These are phyloP conservation scores for Colletotrichum sp. DNA, from an alignment of 2,329 filamentous ascomycete genomes.

Conservation along the genomic window DNA sequence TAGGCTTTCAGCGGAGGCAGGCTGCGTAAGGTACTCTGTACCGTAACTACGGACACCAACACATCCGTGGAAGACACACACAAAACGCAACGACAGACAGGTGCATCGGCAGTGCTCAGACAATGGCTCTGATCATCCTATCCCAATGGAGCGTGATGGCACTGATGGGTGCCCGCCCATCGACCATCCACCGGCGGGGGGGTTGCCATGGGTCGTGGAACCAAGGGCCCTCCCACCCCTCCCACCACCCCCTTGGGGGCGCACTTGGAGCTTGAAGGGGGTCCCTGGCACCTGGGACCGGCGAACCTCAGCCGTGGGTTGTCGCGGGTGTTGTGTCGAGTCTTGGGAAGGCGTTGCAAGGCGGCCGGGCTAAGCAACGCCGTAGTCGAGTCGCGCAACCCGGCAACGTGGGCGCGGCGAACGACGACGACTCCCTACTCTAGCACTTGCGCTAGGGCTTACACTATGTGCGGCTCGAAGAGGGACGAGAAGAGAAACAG, in stretches of 20 bases:
- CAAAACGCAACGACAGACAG: not conserved
- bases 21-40: not conserved
- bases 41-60: not conserved
- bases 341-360: not conserved
- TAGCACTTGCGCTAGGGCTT: slow-evolving; percentile 6
- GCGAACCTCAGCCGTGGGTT: not conserved
- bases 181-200: not conserved
- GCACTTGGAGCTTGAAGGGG: not conserved
- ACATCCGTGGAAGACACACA: not conserved
- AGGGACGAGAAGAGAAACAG: not conserved
- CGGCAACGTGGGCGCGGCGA: slow-evolving; percentile 15
- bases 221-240: not conserved
- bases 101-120: slow-evolving; percentile 19
- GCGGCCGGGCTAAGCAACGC: not conserved
- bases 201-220: not conserved
- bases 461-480: not conserved
- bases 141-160: slow-evolving; percentile 10
- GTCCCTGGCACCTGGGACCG: not conserved
- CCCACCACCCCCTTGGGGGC: not conserved
- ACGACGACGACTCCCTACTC: not conserved
- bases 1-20: not conserved
- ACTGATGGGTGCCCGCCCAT: slow-evolving; percentile 7
- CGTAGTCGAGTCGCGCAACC: slow-evolving; percentile 6
- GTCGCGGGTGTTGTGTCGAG: not conserved
- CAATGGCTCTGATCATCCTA: slow-evolving; percentile 19